Percentiles rank a stretch among this genome's conserved stretches.
Conservation (phyloP, 768 basidiomycete genomes). For the Udeniomyces megalosporus region DNA sequence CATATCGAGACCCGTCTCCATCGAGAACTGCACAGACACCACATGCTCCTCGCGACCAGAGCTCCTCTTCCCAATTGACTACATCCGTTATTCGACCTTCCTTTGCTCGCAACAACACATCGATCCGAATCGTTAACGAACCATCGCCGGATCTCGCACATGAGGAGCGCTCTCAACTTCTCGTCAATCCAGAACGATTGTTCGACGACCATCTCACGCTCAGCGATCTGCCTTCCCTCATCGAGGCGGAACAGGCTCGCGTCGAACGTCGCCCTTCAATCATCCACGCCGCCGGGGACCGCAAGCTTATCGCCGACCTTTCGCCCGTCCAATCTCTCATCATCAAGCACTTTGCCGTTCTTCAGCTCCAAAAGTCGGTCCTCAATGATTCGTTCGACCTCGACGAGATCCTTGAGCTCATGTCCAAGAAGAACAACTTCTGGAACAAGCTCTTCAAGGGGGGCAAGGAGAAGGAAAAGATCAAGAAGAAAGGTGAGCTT, state of each 20-base stretch:
- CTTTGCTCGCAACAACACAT: slow-evolving; percentile 62
- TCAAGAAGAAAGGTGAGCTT: slow-evolving; percentile 45
- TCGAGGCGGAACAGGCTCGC: slow-evolving; percentile 79
- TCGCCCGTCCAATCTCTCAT: slow-evolving; percentile 71
- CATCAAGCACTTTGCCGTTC: slow-evolving; percentile 77
- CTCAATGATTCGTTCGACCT: slow-evolving; percentile 61
- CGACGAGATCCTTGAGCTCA: slow-evolving; percentile 82
- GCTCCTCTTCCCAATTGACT: slow-evolving; percentile 22
- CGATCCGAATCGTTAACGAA: slow-evolving; percentile 78
- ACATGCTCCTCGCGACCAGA: not conserved
- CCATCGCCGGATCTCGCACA: slow-evolving; percentile 11
- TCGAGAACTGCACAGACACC: slow-evolving; percentile 20
- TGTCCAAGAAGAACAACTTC: slow-evolving; percentile 89
- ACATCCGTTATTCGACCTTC: slow-evolving; percentile 43
- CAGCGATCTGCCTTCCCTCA: slow-evolving; percentile 81
- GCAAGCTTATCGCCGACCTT: slow-evolving; percentile 69
- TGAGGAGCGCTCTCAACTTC: slow-evolving; percentile 14
- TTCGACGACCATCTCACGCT: slow-evolving; percentile 72
- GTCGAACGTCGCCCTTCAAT: slow-evolving; percentile 58
- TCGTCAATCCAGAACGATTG: slow-evolving; percentile 21
- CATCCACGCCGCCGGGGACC: slow-evolving; percentile 39
- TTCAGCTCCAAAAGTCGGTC: slow-evolving; percentile 59
- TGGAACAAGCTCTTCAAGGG: slow-evolving; percentile 90
- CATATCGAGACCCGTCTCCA: slow-evolving; percentile 23
- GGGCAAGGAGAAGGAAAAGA: slow-evolving; percentile 63